Conservation (phyloP, 148 eudicot genomes). For the Camellia granthamiana region DNA sequence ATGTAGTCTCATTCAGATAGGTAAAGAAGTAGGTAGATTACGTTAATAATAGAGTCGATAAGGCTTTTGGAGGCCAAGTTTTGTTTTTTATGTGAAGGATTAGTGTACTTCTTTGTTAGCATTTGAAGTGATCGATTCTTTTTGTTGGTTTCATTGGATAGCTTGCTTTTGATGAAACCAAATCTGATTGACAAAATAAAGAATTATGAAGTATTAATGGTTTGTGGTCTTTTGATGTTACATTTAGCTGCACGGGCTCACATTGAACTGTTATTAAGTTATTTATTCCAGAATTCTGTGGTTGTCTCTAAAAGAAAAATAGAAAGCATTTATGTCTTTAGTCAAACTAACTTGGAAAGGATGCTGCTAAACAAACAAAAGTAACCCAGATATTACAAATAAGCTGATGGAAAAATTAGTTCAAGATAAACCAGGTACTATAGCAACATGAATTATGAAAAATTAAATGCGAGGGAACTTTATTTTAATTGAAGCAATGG, state of each 20-base stretch:
- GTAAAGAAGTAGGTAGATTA: background rate
- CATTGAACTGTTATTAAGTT: background rate
- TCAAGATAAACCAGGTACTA: background rate
- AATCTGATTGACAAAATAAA: slow-evolving; percentile 3
- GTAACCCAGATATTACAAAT: background rate
- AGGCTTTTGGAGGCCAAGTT: background rate
- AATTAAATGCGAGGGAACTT: background rate
- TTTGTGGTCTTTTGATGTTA: background rate
- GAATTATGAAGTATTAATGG: background rate
- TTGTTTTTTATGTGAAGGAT: background rate
- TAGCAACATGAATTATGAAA: background rate
- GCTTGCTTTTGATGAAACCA: background rate
- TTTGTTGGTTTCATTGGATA: background rate
- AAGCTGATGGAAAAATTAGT: background rate
- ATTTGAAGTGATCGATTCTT: background rate
- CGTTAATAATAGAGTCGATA: slow-evolving; percentile 1
- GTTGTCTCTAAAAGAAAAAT: background rate
- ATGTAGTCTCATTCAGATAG: background rate
- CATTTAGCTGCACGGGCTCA: background rate
- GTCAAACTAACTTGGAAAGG: background rate
- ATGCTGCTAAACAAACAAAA: background rate
- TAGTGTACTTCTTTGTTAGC: background rate
- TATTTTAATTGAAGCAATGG: background rate
- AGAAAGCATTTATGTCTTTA: background rate
- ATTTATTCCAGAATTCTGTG: background rate